These are phyloP conservation scores for Datura wrightii DNA, from an alignment of 257 asterid genomes.

Conservation along the genomic window DNA sequence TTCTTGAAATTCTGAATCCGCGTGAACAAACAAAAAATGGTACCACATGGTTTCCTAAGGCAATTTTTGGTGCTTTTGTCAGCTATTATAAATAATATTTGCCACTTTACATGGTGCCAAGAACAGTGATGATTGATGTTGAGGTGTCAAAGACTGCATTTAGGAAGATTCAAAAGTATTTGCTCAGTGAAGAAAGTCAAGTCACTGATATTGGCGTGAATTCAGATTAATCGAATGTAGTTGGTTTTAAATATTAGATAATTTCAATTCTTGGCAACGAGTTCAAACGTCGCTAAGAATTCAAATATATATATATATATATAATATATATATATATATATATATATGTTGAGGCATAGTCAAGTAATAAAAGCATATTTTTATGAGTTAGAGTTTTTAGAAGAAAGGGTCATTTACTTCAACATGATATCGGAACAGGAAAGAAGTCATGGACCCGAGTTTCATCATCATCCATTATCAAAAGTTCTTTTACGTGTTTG, in stretches of 20 bases:
- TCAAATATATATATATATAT: neutral
- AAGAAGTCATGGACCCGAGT: neutral
- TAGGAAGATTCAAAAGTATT: neutral
- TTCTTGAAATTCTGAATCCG: neutral
- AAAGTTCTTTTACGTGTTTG: neutral
- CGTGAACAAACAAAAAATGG: neutral
- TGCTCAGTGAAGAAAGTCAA: neutral
- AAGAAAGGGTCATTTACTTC: neutral
- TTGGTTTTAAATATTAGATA: neutral
- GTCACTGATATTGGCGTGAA: neutral
- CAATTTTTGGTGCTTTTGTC: conserved; percentile 51
- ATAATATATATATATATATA: too few relatives aligned
- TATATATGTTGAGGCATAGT: neutral
- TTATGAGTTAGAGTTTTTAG: neutral
- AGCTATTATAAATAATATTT: conserved; percentile 47
- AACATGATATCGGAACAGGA: neutral
- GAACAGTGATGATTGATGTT: neutral
- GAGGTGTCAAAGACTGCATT: neutral
- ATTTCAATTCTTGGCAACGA: neutral
- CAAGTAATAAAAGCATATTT: neutral
- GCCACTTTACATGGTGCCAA: conserved; percentile 51
- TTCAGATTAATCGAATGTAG: neutral
- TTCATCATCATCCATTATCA: neutral
- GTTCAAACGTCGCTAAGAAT: neutral
- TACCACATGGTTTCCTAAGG: neutral